A percentile compares a stretch with the other conserved stretches of the same genome.
Conservation (phyloP, 495 filamentous ascomycete genomes). For the Geopyxis carbonaria region DNA sequence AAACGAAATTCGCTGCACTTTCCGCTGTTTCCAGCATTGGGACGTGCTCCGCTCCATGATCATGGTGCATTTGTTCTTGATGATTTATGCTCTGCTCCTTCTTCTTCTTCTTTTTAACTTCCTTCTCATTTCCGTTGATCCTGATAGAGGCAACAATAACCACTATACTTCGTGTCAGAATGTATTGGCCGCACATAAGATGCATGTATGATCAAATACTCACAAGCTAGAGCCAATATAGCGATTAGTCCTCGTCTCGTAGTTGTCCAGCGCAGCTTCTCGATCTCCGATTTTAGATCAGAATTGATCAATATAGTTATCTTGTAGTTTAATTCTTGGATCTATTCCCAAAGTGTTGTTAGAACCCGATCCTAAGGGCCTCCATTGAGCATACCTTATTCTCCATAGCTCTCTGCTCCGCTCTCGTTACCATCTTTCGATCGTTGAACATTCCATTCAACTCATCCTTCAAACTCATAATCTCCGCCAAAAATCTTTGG, state of each 20-base stretch:
- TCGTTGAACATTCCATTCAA: conserved; percentile 94
- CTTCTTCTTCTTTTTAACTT: conserved; percentile 1
- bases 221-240: conserved; percentile 33
- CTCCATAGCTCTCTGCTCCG: conserved; percentile 70
- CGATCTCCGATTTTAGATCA: conserved; percentile 77
- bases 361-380: background rate
- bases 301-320: conserved; percentile 74
- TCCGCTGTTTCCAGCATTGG: no score
- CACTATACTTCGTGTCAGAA: conserved; percentile 3
- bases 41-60: no score
- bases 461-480: conserved; percentile 64
- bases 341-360: conserved; percentile 32
- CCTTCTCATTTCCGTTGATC: conserved; percentile 13
- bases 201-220: conserved; percentile 25
- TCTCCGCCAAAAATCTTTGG: conserved; percentile 66
- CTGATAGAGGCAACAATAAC: conserved; percentile 16
- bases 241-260: conserved; percentile 73
- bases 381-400: conserved; percentile 35
- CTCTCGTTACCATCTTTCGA: conserved; percentile 74
- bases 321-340: conserved; percentile 85
- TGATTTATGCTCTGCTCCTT: background rate
- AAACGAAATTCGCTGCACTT: no score
- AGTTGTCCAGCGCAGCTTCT: conserved; percentile 76
- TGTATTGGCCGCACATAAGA: background rate
- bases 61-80: background rate